Base-by-base conservation (phyloP, 208 protist species). In the Wallacemonas rigidus region DNA sequence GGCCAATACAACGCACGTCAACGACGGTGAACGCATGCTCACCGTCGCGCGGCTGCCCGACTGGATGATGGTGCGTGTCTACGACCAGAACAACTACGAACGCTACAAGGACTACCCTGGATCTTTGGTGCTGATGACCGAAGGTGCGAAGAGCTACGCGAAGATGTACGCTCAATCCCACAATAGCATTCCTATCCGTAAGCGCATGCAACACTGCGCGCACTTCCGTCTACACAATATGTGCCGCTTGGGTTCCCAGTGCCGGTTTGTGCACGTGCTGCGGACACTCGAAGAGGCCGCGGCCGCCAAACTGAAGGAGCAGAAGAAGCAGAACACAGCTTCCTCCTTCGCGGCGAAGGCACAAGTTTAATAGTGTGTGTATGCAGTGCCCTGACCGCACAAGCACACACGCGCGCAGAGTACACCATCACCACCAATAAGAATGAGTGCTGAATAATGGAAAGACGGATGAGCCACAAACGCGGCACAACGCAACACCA, bases 181-280 rank as follows among this genome's bases (percentile, higher is more conserved):
- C 54, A 76, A 80, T 62, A 77, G 51, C 60, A 79, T 92, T 51
- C 90, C 88, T 1, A 71, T 69, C 11, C 82, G 82, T 14, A 91
- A 92, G 60, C 79, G 82, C 74, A 95, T 95, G 90, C 90, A 95
- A 74, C 90, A 95, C 77, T 95, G 90, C 55, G 90, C 90, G 12
- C 90, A 95, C 76, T 95, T 95, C 61, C 86, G 87, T 17, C 75
- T 91, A 14, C 93, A 95, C 74, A 74, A 87, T 58, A 79, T 95
- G 75, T 95, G 91, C 67, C 88, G 91, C 77, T 76, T 89, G 38
- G 91, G 91, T 36, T 79, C 80, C 44, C 79, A 75, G 26, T 95
- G 91, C 74, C 82, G 83, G 55, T 95, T 95, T 71, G 69, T 95
- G 5, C 91, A 95, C 71, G 88, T 95, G n/a, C 71, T 95, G 6